These are phyloP conservation scores for Phytophthora sojae DNA, from an alignment of 352 stramenopile species.

Conservation along the genomic window DNA sequence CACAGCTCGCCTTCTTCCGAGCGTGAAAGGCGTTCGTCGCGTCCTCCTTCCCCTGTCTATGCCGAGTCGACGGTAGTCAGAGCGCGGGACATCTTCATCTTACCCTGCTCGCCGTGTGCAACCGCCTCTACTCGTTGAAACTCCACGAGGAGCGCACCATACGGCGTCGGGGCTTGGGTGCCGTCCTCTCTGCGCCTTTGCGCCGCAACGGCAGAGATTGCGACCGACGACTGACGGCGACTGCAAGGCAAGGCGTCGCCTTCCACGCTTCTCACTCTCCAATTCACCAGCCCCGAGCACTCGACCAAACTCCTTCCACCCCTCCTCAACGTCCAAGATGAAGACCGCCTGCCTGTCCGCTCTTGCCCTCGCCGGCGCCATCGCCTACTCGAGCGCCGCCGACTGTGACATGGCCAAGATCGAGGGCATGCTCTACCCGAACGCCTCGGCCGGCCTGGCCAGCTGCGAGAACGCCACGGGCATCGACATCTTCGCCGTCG, in stretches of 20 bases:
- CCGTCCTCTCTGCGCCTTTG: not conserved
- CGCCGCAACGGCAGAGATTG: constrained; percentile 10
- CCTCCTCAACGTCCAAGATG: constrained; percentile 19
- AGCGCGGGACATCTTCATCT: not conserved
- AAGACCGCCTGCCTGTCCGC: constrained; percentile 36
- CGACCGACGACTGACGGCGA: not conserved
- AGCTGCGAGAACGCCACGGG: constrained; percentile 51
- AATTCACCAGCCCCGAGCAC: constrained; percentile 31
- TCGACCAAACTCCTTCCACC: constrained; percentile 15
- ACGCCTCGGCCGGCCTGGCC: constrained; percentile 60
- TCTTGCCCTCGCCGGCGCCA: constrained; percentile 27
- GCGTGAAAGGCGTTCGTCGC: no score
- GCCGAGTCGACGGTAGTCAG: not conserved
- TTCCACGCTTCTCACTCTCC: not conserved
- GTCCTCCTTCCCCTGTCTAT: not conserved
- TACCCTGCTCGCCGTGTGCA: not conserved
- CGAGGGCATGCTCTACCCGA: constrained; percentile 59
- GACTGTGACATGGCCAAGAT: constrained; percentile 67
- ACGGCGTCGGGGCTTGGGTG: not conserved
- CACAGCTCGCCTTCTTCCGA: not conserved
- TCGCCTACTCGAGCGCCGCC: constrained; percentile 36
- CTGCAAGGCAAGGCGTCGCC: no score
- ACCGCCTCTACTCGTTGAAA: constrained; percentile 9
- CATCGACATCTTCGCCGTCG: constrained; percentile 64
- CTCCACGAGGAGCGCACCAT: constrained; percentile 3